Evolutionary conservation across 176 grass and related monocot genomes (phyloP), one percentile per base, ranked within the genome.

Genomic region (Carex kokanica): DNA sequence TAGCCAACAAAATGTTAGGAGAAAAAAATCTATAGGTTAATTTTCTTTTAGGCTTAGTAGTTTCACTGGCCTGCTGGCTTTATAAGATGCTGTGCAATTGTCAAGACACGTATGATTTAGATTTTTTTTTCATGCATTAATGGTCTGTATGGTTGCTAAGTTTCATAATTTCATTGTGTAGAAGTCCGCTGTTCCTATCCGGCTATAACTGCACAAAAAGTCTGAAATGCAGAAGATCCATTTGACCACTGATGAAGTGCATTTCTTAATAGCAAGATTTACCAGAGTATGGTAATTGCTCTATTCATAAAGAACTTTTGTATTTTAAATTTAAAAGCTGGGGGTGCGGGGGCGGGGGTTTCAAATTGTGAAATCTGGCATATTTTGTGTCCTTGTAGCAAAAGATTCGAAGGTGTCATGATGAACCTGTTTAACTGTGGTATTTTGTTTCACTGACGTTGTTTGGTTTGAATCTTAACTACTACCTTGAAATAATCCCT

Each of bases 351-450:
- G 36, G 36, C 0, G 3, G 5, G 3, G 36, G 36, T 38, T 6
- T 38, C 4, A 38, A 38, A 38, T 38, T 53, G 72, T 53, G 13
- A 75, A 75, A 27, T 24, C 47, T 27, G 13, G 9, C 47, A 75
- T 31, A 15, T 75, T 75, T 75, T 75, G 45, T 27, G 11, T 38
- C 36, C 36, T 6, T 34, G 32, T 6, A 38, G 36, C 36, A 38
- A 38, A 38, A 38, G 4, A 38, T 38, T 6, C 4, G 5, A 10
- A 25, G 79, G 16, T 32, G 18, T 82, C 60, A 66, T 82, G 40
- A 82, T 65, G 55, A 36, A 32, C 25, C 9, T n/a, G 20, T 64
- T 81, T 81, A 47, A 81, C 57, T 81, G 79, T 65, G n/a, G 10
- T 9, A 61, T 61, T 61, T 60, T 60, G 57, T 21, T 60, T 7